These are phyloP conservation scores for Houttuynia cordata DNA, from an alignment of 164 flowering plant species.

Conservation along the genomic window DNA sequence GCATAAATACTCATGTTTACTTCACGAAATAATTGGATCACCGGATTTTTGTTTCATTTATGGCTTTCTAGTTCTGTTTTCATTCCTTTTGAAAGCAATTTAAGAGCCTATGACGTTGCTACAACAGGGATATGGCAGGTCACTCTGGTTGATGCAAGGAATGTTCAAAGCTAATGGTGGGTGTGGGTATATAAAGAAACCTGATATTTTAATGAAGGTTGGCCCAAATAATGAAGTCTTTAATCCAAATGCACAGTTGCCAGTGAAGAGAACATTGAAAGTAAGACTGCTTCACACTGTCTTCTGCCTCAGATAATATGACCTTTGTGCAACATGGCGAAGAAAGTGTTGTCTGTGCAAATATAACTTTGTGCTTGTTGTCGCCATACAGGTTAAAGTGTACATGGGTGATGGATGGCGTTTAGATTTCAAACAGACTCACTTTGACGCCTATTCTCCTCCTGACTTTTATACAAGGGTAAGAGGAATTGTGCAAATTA, in stretches of 20 bases:
- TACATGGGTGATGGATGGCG: slow-evolving; percentile 47
- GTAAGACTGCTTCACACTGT: slow-evolving; percentile 10
- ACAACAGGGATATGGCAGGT: slow-evolving; percentile 34
- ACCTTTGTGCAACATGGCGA: background rate
- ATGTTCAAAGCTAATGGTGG: slow-evolving; percentile 57
- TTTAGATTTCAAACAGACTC: slow-evolving; percentile 29
- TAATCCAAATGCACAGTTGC: slow-evolving; percentile 20
- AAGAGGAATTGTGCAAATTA: slow-evolving; percentile 2
- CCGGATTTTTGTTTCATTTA: no score
- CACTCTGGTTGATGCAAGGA: slow-evolving; percentile 58
- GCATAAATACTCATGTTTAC: no score
- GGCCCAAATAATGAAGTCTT: slow-evolving; percentile 22
- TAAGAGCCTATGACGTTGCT: background rate
- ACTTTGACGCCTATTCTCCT: slow-evolving; percentile 38
- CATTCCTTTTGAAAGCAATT: background rate
- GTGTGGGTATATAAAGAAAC: slow-evolving; percentile 49
- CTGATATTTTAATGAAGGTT: slow-evolving; percentile 22
- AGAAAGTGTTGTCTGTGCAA: no score
- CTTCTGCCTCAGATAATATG: no score
- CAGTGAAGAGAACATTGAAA: slow-evolving; percentile 32
- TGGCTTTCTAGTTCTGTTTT: background rate
- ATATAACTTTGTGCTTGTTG: background rate
- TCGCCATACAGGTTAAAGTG: slow-evolving; percentile 23
- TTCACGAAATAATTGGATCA: no score
- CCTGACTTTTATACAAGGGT: slow-evolving; percentile 48